These are phyloP conservation scores for Pseudotulostoma volvatum DNA, from an alignment of 495 filamentous ascomycete genomes.

Conservation along the genomic window DNA sequence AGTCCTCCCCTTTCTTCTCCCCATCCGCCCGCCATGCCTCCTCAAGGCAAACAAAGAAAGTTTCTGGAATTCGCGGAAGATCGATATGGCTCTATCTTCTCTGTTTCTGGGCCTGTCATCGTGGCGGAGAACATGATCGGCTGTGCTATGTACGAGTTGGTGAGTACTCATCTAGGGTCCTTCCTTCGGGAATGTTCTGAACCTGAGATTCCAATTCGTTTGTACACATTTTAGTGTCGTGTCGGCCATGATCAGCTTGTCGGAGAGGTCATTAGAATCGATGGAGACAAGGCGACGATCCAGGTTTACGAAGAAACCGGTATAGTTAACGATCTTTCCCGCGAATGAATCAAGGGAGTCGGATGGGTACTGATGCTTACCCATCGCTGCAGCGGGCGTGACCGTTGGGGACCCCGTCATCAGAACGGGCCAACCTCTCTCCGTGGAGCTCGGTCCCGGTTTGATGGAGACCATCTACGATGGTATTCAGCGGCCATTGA, in stretches of 20 bases:
- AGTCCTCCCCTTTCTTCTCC: slow-evolving; percentile 15
- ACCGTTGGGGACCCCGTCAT: slow-evolving; percentile 88
- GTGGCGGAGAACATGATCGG: slow-evolving; percentile 97
- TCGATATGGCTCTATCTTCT: slow-evolving; percentile 40
- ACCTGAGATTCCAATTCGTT: slow-evolving; percentile 3
- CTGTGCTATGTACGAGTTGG: slow-evolving; percentile 99
- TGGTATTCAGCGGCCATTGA: slow-evolving; percentile 90
- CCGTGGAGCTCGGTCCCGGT: slow-evolving; percentile 91
- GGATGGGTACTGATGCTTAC: too few relatives aligned
- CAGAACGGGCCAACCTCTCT: slow-evolving; percentile 84
- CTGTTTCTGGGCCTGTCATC: slow-evolving; percentile 64
- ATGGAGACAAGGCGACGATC: slow-evolving; percentile 84
- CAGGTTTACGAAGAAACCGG: slow-evolving; percentile 99
- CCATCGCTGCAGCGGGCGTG: slow-evolving; percentile 52
- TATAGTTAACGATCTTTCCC: too few relatives aligned
- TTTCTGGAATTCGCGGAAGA: slow-evolving; percentile 31
- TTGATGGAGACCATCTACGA: slow-evolving; percentile 99
- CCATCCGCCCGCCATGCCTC: slow-evolving; percentile 38
- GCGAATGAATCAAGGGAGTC: too few relatives aligned
- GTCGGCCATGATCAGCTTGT: slow-evolving; percentile 82
- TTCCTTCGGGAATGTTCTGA: slow-evolving; percentile 6
- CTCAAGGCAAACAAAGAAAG: slow-evolving; percentile 34
- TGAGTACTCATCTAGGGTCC: slow-evolving; percentile 22
- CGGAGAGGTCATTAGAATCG: slow-evolving; percentile 96
- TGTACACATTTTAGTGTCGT: slow-evolving; percentile 44